Evolutionary conservation across 2,329 filamentous ascomycete species (phyloP), one percentile per base, ranked within the genome.

Genomic region (Hymenoscyphus occultus): DNA sequence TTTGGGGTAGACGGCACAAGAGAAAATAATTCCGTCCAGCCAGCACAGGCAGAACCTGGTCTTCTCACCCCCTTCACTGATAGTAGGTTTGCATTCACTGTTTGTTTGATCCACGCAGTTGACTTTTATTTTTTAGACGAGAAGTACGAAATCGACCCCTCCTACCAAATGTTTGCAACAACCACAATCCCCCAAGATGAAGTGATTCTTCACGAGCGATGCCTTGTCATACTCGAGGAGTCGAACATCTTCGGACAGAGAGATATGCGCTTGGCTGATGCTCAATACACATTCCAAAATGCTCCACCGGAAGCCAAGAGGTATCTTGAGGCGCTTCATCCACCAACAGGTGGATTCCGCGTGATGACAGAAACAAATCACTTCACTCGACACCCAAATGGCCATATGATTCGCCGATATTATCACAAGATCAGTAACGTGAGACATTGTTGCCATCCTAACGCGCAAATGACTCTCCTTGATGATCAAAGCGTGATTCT

Each of bases 361-460:
- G 13, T 32, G 59, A 61, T 35, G 32, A 42, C 12, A 54, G 28
- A 54, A 54, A 28, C 48, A 39, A 39, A 61, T 39, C 22, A 51
- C 40, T 42, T 54, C 19, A 51, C 40, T 51, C 42, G 32, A 16
- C 12, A 61, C 28, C 40, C 59, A 19, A 39, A 42, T 61, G 59
- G 45, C 28, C 45, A 54, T 14, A 42, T 48, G 28, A 16, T 31
- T 10, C 40, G 59, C 51, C 59, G 59, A 54, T 45, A 51, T 3
- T 61, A 61, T 54, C 59, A 39, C 40, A 42, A 51, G 5, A 61
- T 61, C 22, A 51, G 59, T 14, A 61, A 54, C 13, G 48, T 61
- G 22, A 61, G 48, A 14, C 59, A 61, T 28, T 51, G 40, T 45
- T 61, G 59, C 22, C 14, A 31, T 14, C 59, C 59, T 39, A 61